These are phyloP conservation scores for Phtheirospermum japonicum DNA, from an alignment of 257 asterid species.

Conservation along the genomic window DNA sequence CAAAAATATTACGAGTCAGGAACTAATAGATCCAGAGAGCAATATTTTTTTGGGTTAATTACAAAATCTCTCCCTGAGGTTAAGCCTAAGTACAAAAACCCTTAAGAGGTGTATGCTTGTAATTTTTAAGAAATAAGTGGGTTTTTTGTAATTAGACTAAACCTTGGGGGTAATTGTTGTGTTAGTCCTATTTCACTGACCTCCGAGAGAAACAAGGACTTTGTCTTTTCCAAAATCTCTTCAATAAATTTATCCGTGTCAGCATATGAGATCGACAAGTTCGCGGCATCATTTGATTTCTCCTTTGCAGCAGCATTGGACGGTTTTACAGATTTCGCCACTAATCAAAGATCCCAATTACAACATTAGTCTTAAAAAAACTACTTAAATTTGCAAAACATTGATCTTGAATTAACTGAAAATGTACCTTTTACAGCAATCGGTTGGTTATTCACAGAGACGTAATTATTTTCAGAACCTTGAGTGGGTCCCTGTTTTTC, in stretches of 20 bases:
- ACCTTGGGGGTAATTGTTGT: too few relatives aligned
- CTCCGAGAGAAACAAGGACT: conserved; percentile 53
- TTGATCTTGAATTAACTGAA: neutral
- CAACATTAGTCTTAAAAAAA: neutral
- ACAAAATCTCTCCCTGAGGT: neutral
- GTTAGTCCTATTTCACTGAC: conserved; percentile 38
- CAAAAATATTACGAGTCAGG: conserved; percentile 11
- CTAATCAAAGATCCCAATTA: conserved; percentile 22
- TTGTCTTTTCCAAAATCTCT: conserved; percentile 62
- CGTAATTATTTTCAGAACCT: conserved; percentile 35
- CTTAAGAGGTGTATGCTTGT: neutral
- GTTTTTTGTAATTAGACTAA: neutral
- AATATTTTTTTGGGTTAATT: neutral
- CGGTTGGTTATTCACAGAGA: conserved; percentile 37
- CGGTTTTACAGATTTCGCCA: conserved; percentile 45
- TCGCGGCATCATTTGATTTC: conserved; percentile 35
- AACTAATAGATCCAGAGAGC: neutral
- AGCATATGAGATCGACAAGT: conserved; percentile 33
- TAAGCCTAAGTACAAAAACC: neutral
- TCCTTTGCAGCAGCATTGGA: conserved; percentile 42
- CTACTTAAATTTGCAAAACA: neutral
- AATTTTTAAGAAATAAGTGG: too few relatives aligned
- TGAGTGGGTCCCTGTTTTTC: conserved; percentile 38
- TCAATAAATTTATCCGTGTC: conserved; percentile 69
- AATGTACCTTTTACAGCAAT: conserved; percentile 42